Evolutionary conservation across 2,329 filamentous ascomycete species (phyloP).

Genomic region (Trichoderma atroviride): DNA sequence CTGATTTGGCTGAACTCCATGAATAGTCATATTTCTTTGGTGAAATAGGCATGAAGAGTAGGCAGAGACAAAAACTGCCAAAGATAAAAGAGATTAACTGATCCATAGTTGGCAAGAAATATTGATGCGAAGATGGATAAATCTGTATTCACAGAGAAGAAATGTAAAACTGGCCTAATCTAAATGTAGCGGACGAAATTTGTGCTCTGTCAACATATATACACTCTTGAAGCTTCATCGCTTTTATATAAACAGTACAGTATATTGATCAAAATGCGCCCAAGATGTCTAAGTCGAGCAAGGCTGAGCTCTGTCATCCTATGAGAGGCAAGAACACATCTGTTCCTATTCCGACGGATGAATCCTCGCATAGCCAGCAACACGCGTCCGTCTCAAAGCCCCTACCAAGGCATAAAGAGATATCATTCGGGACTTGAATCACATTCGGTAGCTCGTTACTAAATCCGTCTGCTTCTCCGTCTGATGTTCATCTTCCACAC

Average conservation of each 20-base stretch:
- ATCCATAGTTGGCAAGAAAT: background rate
- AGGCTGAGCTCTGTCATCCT: background rate
- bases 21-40: background rate
- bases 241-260: background rate
- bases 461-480: background rate
- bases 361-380: background rate
- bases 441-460: background rate
- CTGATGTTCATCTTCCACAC: background rate
- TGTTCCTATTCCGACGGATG: background rate
- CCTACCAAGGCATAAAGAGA: background rate
- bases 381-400: background rate
- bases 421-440: background rate
- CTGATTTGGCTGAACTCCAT: background rate
- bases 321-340: background rate
- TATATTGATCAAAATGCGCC: background rate
- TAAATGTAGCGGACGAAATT: background rate
- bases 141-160: background rate
- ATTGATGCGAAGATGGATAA: background rate
- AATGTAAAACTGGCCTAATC: background rate
- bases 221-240: background rate
- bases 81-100: background rate
- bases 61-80: background rate
- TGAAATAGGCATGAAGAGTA: background rate
- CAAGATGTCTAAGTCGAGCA: background rate
- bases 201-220: background rate